Base-by-base conservation (phyloP, 2,329 filamentous ascomycete species). In the Triangularia verruculosa region DNA sequence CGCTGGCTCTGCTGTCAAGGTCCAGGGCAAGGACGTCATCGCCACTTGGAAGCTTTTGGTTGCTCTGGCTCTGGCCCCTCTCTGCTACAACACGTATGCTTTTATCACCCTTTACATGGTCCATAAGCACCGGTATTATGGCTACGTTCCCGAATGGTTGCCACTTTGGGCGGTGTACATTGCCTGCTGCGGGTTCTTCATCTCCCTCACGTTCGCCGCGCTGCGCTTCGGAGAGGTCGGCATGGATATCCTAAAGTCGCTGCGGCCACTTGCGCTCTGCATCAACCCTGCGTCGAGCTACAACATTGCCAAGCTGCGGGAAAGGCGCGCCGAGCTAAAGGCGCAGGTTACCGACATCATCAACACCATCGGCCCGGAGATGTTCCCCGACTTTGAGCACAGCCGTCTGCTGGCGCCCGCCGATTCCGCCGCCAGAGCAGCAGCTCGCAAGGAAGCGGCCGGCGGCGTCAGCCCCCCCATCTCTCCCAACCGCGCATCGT, bases 171-270 rank as follows among this genome's bases (percentile, higher is more conserved):
- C 87, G 22, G 85, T 96, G 11, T 87, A 93, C 67, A 74, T 92
- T 9, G 85, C 87, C 43, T 90, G 93, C 57, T 89, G 91, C 79
- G 82, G 92, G 56, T 79, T 96, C 68, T 97, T 97, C 81, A 90
- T 93, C 5, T 85, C 88, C 24, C 90, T 97, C 70, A 97, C 93
- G 0, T 97, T 96, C 75, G 93, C 93, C 4, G 92, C 95, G 6
- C 87, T 99, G 59, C 89, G 95, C 11, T 96, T 98, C 69, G 95
- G 95, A 55, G 95, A 99, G 78, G 89, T 96, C n/a, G 95, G 94
- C 59, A 97, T 99, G 93, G 95, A 99, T 74, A 97, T 99, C 62
- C 81, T 95, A 79, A 99, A 98, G 78, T 98, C 94, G 0, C 84
- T 99, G 15, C 87, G 92, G 9, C 95, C 95, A 5, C 85, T 99